A percentile compares a stretch with the other conserved stretches of the same genome.
Conservation (phyloP, 2,329 filamentous ascomycete species). For the Calonectria fujianensis region DNA sequence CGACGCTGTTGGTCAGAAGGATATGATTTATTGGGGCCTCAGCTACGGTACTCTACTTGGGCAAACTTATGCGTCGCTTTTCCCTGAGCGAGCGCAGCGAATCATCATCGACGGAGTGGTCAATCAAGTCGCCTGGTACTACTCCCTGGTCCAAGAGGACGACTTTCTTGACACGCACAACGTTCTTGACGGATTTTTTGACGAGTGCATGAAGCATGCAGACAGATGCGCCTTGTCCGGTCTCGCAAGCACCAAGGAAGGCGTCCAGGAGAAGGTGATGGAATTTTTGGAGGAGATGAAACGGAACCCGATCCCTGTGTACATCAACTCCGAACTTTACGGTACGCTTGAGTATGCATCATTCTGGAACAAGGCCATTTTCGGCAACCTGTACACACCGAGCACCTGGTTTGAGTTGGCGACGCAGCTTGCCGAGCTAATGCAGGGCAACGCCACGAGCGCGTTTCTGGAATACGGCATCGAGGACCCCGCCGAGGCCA, state of each 20-base stretch:
- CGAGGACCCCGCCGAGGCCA: slow-evolving; percentile 40
- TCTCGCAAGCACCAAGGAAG: slow-evolving; percentile 60
- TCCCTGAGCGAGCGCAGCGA: slow-evolving; percentile 58
- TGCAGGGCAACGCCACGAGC: slow-evolving; percentile 64
- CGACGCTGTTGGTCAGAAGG: slow-evolving; percentile 60
- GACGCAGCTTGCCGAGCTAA: slow-evolving; percentile 57
- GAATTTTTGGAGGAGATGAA: slow-evolving; percentile 58
- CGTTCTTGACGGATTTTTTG: slow-evolving; percentile 58
- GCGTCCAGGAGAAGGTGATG: slow-evolving; percentile 58
- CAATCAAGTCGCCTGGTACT: slow-evolving; percentile 60
- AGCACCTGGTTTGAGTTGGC: slow-evolving; percentile 61
- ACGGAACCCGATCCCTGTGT: slow-evolving; percentile 63
- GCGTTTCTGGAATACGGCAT: slow-evolving; percentile 60
- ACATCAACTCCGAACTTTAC: slow-evolving; percentile 64
- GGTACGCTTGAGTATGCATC: slow-evolving; percentile 62
- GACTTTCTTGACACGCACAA: slow-evolving; percentile 57
- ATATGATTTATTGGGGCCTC: slow-evolving; percentile 64
- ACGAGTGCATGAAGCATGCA: slow-evolving; percentile 65
- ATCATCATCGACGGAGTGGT: slow-evolving; percentile 62
- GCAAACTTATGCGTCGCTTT: slow-evolving; percentile 63
- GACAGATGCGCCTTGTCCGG: slow-evolving; percentile 65
- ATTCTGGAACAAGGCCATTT: slow-evolving; percentile 61
- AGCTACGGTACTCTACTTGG: slow-evolving; percentile 66
- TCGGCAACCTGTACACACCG: slow-evolving; percentile 63
- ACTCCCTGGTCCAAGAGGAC: slow-evolving; percentile 50